phyloP scores from a whole-genome alignment of 176 grass and related monocot species.

The Aegilops longissima region DNA sequence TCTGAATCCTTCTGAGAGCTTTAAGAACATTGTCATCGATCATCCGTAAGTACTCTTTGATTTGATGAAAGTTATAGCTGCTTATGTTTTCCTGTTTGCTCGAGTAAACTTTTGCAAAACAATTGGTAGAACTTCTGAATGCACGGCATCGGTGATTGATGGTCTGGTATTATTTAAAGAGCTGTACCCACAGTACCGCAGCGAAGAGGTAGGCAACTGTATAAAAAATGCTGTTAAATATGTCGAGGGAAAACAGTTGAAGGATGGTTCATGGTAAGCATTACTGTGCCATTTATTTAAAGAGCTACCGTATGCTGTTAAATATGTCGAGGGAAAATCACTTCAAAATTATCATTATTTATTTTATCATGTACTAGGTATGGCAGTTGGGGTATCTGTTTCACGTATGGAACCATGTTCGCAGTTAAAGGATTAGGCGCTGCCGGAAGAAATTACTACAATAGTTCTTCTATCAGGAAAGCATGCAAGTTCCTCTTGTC shows the following conservation, averaged over 20 bases:
- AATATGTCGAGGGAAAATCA: too few relatives aligned
- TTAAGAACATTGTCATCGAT: constrained; percentile 29
- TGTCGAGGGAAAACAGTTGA: constrained; percentile 30
- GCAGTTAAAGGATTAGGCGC: background rate
- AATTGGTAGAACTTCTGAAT: constrained; percentile 20
- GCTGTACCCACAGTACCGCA: constrained; percentile 24
- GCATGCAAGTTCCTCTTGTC: background rate
- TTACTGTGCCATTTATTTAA: background rate
- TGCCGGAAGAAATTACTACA: background rate
- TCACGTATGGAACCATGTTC: background rate
- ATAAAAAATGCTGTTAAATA: constrained; percentile 6
- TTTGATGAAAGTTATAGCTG: too few relatives aligned
- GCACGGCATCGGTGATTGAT: constrained; percentile 37
- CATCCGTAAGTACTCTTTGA: constrained; percentile 2
- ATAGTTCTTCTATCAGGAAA: background rate
- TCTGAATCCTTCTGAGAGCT: constrained; percentile 40
- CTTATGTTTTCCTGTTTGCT: too few relatives aligned
- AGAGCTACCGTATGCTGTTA: too few relatives aligned
- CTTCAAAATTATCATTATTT: background rate
- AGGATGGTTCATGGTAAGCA: constrained; percentile 43
- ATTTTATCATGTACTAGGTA: background rate
- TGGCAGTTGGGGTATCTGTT: background rate
- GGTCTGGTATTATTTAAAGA: constrained; percentile 31
- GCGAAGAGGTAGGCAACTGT: constrained; percentile 23
- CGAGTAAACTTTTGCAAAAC: too few relatives aligned